Evolutionary conservation across 1,284 basidiomycete species (phyloP).

Genomic region (Inonotus obliquus): DNA sequence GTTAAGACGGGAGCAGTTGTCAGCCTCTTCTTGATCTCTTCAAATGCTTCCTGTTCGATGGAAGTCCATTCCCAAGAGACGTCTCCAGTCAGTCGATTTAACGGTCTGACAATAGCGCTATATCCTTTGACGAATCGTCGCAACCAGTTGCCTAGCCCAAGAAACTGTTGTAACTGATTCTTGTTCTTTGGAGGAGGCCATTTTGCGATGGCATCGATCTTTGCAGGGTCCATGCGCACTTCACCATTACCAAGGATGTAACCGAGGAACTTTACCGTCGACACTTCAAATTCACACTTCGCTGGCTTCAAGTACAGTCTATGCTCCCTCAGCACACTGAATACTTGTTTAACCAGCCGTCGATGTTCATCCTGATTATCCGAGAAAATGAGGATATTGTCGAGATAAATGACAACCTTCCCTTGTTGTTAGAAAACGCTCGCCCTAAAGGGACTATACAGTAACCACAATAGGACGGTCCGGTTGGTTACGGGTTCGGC

Average conservation of each 20-base stretch:
- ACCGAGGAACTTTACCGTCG: background rate
- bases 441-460: no score
- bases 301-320: background rate
- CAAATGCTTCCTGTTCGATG: background rate
- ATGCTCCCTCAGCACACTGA: background rate
- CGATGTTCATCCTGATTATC: background rate
- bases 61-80: background rate
- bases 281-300: background rate
- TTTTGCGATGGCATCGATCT: conserved; percentile 19
- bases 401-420: background rate
- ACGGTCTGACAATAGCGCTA: background rate
- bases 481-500: no score
- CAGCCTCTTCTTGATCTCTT: background rate
- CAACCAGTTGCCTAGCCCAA: conserved; percentile 24
- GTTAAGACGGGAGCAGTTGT: background rate
- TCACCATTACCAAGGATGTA: background rate
- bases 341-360: background rate
- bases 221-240: conserved; percentile 17
- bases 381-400: background rate
- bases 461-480: no score
- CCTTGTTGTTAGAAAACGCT: no score
- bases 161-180: conserved; percentile 22
- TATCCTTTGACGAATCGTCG: conserved; percentile 18
- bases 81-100: background rate
- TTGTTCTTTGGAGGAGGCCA: conserved; percentile 24